Evolutionary conservation across 352 stramenopile species (phyloP).

Genomic region (Globisporangium sylvaticum): DNA sequence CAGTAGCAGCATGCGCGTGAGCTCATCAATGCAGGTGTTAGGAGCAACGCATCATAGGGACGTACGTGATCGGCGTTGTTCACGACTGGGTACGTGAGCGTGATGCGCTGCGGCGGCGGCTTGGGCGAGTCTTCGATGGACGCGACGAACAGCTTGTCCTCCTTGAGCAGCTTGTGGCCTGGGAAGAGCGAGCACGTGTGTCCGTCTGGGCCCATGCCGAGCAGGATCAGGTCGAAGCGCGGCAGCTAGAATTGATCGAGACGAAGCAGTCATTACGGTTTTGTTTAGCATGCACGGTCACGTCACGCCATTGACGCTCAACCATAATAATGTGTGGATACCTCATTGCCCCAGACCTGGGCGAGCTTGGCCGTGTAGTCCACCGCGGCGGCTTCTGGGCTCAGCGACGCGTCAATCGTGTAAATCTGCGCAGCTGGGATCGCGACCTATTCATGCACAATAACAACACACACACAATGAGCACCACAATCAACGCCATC

Average conservation of each 20-base stretch:
- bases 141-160: constrained; percentile 84
- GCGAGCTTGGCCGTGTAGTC: constrained; percentile 77
- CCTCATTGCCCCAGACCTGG: constrained; percentile 56
- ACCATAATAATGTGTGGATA: constrained; percentile 16
- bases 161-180: constrained; percentile 88
- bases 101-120: constrained; percentile 95
- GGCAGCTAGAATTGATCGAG: constrained; percentile 43
- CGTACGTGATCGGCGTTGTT: constrained; percentile 86
- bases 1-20: not conserved
- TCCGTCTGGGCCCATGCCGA: constrained; percentile 97
- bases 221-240: constrained; percentile 93
- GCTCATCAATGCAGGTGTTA: not conserved
- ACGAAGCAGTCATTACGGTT: no score
- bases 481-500: not conserved
- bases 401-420: constrained; percentile 86
- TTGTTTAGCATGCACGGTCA: not conserved
- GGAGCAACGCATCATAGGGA: not conserved
- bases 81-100: constrained; percentile 94
- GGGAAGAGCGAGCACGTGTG: constrained; percentile 99
- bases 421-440: constrained; percentile 88
- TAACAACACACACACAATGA: not conserved
- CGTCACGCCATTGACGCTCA: not conserved
- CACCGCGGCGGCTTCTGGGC: constrained; percentile 48
- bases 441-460: constrained; percentile 30
- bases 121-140: constrained; percentile 98